Evolutionary conservation across 495 filamentous ascomycete genomes (phyloP), one percentile per base, ranked within the genome.

Genomic region (Aspergillus biplanus): DNA sequence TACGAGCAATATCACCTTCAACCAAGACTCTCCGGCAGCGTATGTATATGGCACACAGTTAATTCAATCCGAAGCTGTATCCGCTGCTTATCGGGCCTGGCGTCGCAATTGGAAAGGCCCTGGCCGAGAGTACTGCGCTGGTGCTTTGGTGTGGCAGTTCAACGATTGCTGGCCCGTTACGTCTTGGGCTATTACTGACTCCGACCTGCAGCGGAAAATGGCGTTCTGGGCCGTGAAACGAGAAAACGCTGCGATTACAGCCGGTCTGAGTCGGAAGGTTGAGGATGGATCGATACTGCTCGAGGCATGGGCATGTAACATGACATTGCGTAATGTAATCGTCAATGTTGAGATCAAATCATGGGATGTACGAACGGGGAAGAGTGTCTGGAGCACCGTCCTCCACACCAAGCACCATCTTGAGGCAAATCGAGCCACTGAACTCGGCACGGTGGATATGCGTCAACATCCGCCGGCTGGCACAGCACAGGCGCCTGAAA

Each of bases 271-370:
- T 6, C 16, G 47, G 27, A 50, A 27, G 16, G 21, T 50, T n/a
- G 9, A 6, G 16, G 15, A 37, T 39, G 53, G 53, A 9, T 39
- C n/a, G 33, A 13, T 39, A 16, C 33, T 16, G 13, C 32, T 56
- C 7, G 53, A 56, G 9, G 53, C 53, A 6, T 56, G 53, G 53
- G 53, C 53, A 18, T 56, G 53, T 16, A 56, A 56, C n/a, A 56
- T 56, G 53, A 56, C 33, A 39, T 21, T 56, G 5, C 32, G 32
- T 6, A 9, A 15, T 34, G 32, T 37, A 7, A 16, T n/a, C 7
- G 53, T 56, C 33, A 39, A 56, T 39, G 33, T 18, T 12, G 33
- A 37, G 7, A 39, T 56, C 33, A n/a, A 39, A 39, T 33, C 53
- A 16, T 56, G 53, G 53, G 16, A 56, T 39, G 53, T 39, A 4